These are phyloP conservation scores for Metarhizium sp. DNA, from an alignment of 2,329 filamentous ascomycete species.

Conservation along the genomic window DNA sequence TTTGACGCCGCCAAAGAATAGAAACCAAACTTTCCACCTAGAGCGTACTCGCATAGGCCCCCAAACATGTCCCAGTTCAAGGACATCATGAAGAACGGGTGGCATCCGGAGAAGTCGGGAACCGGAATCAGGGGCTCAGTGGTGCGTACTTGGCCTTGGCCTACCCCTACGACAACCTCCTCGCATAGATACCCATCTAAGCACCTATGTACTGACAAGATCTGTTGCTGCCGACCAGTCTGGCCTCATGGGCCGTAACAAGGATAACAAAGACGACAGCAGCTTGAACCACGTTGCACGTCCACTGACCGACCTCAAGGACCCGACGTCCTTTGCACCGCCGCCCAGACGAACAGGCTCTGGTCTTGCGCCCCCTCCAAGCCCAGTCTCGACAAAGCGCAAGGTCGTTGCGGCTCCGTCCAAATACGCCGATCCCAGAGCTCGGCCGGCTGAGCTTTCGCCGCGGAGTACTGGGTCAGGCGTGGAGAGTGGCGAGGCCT, in stretches of 20 bases:
- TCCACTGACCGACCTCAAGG: constrained; percentile 62
- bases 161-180: too few relatives aligned
- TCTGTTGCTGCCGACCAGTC: constrained; percentile 24
- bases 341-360: constrained; percentile 55
- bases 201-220: neutral
- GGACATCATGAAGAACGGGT: constrained; percentile 40
- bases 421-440: constrained; percentile 22
- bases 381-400: constrained; percentile 12
- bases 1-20: neutral
- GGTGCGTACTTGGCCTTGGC: constrained; percentile 24
- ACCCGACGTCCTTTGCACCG: constrained; percentile 70
- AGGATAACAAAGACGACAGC: constrained; percentile 19
- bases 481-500: neutral
- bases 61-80: constrained; percentile 35
- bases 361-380: constrained; percentile 23
- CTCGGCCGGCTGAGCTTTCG: constrained; percentile 9
- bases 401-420: constrained; percentile 21
- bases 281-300: constrained; percentile 31
- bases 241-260: constrained; percentile 33
- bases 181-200: neutral
- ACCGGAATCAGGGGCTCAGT: constrained; percentile 28
- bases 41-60: neutral
- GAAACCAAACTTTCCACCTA: neutral
- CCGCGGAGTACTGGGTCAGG: constrained; percentile 1
- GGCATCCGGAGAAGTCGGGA: constrained; percentile 37